Conservation (phyloP, 768 basidiomycete species). For the Chalciporus piperatus region DNA sequence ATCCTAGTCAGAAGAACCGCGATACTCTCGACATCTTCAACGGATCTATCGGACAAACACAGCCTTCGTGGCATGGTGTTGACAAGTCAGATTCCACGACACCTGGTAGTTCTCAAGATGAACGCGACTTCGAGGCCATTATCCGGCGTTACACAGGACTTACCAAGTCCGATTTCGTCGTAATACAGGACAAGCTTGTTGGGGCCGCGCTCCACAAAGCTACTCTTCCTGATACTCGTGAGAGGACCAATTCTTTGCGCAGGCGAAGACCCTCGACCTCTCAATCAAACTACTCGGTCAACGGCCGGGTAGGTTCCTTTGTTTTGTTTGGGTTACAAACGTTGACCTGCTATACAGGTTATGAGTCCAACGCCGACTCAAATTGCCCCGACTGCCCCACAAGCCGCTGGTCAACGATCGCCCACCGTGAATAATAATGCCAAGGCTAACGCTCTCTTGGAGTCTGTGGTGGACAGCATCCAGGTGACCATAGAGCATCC, state of each 20-base stretch:
- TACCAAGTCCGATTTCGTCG: slow-evolving; percentile 63
- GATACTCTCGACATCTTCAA: slow-evolving; percentile 52
- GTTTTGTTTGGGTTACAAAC: not conserved
- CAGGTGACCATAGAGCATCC: slow-evolving; percentile 20
- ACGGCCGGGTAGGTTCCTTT: slow-evolving; percentile 41
- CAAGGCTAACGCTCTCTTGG: slow-evolving; percentile 64
- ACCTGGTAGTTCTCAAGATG: slow-evolving; percentile 50
- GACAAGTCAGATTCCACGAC: slow-evolving; percentile 48
- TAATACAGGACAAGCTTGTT: slow-evolving; percentile 78
- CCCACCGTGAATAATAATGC: slow-evolving; percentile 47
- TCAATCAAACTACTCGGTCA: slow-evolving; percentile 71
- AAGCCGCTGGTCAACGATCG: slow-evolving; percentile 25
- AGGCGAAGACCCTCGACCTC: slow-evolving; percentile 77
- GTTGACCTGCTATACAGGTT: slow-evolving; percentile 38
- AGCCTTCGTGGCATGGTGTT: slow-evolving; percentile 66
- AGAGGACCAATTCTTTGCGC: slow-evolving; percentile 68
- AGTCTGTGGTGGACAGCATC: slow-evolving; percentile 59
- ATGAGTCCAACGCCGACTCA: slow-evolving; percentile 51
- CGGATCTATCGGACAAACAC: slow-evolving; percentile 43
- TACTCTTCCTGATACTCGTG: slow-evolving; percentile 52
- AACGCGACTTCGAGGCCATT: slow-evolving; percentile 62
- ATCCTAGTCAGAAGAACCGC: slow-evolving; percentile 55
- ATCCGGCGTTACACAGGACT: slow-evolving; percentile 66
- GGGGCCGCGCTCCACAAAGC: slow-evolving; percentile 57
- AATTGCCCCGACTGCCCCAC: slow-evolving; percentile 17